Percentiles rank a stretch among this genome's conserved stretches.
These are phyloP conservation scores for Spizellomyces punctatus DNA, from an alignment of 192 early-diverging fungal genomes.

Conservation along the genomic window DNA sequence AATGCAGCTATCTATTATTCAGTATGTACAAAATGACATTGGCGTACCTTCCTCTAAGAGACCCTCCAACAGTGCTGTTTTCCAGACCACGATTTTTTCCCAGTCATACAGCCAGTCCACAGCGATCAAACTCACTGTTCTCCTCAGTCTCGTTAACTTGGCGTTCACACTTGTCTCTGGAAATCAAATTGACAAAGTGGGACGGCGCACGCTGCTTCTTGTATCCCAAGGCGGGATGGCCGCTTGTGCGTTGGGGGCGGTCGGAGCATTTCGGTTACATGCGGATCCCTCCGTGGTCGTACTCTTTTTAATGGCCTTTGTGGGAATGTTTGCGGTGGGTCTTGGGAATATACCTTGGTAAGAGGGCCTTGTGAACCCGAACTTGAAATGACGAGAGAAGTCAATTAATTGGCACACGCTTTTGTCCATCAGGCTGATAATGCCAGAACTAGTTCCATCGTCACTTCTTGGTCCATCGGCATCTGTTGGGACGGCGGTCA, in stretches of 20 bases:
- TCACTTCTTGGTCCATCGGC: slow-evolving; percentile 74
- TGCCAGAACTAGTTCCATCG: slow-evolving; percentile 75
- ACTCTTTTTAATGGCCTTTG: slow-evolving; percentile 62
- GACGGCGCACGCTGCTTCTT: slow-evolving; percentile 69
- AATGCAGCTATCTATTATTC: slow-evolving; percentile 86
- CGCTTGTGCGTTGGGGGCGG: slow-evolving; percentile 63
- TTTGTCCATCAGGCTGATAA: slow-evolving; percentile 48
- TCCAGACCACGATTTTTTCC: slow-evolving; percentile 74
- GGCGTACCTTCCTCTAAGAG: neutral
- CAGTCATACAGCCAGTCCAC: slow-evolving; percentile 52
- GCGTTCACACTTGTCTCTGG: slow-evolving; percentile 68
- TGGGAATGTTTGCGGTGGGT: slow-evolving; percentile 77
- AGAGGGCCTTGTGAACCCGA: neutral
- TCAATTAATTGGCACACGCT: neutral
- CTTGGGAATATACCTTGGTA: slow-evolving; percentile 86
- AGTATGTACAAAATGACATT: slow-evolving; percentile 1
- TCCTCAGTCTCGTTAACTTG: slow-evolving; percentile 60
- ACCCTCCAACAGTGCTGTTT: neutral
- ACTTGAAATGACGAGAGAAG: neutral
- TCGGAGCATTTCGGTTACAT: slow-evolving; percentile 51
- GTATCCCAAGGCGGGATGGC: slow-evolving; percentile 63
- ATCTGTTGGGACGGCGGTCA: slow-evolving; percentile 70
- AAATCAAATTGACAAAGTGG: slow-evolving; percentile 62
- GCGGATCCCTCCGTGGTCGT: slow-evolving; percentile 32
- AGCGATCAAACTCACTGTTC: slow-evolving; percentile 63